A percentile compares a stretch with the other conserved stretches of the same genome.
Conservation (phyloP, 345 rosid species). For the Salix purpurea region DNA sequence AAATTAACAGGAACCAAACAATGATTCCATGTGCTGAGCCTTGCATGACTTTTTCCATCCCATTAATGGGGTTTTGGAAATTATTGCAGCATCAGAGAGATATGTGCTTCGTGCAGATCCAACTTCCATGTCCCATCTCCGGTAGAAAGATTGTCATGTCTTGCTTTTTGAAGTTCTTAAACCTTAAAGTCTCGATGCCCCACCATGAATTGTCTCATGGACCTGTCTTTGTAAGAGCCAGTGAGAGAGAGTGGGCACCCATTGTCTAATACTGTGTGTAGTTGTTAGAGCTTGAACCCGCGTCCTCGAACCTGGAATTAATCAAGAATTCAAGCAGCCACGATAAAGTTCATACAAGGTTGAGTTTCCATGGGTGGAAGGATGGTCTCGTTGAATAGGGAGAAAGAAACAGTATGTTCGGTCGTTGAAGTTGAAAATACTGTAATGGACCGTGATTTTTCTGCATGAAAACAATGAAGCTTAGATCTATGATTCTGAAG, state of each 20-base stretch:
- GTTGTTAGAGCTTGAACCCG: neutral
- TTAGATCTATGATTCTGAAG: neutral
- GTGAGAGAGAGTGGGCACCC: neutral
- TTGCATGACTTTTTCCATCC: neutral
- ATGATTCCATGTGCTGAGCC: conserved; percentile 4
- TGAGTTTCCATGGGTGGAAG: neutral
- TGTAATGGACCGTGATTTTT: neutral
- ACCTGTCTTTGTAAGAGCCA: neutral
- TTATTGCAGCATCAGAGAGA: neutral
- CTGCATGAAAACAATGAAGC: neutral
- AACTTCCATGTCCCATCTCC: neutral
- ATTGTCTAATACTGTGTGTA: neutral
- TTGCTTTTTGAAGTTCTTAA: neutral
- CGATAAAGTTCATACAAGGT: neutral
- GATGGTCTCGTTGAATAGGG: neutral
- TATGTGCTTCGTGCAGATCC: neutral
- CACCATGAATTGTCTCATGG: neutral
- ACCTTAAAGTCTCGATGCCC: neutral
- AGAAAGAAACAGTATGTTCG: neutral
- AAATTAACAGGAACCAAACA: neutral
- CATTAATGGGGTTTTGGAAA: neutral
- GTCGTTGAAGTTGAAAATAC: neutral
- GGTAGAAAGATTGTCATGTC: conserved; percentile 5
- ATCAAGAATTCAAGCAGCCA: neutral
- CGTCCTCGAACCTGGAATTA: neutral